phyloP scores from a whole-genome alignment of 1,284 basidiomycete species.

The Schizophyllum commune region DNA sequence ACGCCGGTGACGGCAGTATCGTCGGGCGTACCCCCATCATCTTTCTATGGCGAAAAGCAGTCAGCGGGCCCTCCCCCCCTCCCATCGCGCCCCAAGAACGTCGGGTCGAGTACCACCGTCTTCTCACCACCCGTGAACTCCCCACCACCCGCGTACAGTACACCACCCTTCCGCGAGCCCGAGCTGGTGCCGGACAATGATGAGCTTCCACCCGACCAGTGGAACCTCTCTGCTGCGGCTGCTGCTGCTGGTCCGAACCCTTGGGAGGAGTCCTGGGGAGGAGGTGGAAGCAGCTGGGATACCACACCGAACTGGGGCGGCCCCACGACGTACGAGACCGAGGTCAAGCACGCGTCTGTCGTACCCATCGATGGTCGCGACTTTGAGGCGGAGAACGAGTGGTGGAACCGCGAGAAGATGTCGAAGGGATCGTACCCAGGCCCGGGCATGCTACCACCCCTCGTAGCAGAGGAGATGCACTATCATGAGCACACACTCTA shows the following conservation, averaged over 20 bases:
- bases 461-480: conserved; percentile 57
- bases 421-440: conserved; percentile 41
- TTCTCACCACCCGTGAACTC: conserved; percentile 24
- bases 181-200: conserved; percentile 31
- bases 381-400: conserved; percentile 48
- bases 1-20: conserved; percentile 9
- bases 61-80: conserved; percentile 20
- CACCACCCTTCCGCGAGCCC: conserved; percentile 32
- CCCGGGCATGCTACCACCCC: conserved; percentile 57
- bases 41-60: conserved; percentile 25
- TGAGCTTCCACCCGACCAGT: conserved; percentile 22
- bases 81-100: conserved; percentile 27
- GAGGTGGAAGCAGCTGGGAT: conserved; percentile 9
- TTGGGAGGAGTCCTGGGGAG: conserved; percentile 12
- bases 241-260: background rate
- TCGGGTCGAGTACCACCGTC: conserved; percentile 32
- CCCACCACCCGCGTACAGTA: conserved; percentile 22
- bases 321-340: conserved; percentile 1
- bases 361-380: conserved; percentile 46
- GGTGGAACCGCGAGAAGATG: conserved; percentile 48
- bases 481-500: conserved; percentile 63
- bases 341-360: conserved; percentile 6
- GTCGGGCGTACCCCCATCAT: conserved; percentile 23
- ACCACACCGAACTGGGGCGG: conserved; percentile 11
- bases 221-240: conserved; percentile 18